Evolutionary conservation across 2,329 filamentous ascomycete genomes (phyloP).

Genomic region (Verruconis gallopava): DNA sequence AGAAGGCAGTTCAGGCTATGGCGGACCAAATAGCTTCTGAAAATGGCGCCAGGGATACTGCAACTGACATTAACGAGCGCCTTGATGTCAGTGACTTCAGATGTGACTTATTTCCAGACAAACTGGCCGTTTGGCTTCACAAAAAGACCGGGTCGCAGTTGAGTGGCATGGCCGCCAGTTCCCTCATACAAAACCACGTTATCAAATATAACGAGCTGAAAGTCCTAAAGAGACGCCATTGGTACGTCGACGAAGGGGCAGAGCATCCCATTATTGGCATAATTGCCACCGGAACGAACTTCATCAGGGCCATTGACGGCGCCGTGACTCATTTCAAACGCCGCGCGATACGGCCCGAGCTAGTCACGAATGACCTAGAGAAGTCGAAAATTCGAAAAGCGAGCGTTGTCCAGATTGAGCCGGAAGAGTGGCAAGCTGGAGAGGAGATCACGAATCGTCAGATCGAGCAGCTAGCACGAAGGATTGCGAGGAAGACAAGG

Average conservation of each 20-base stretch:
- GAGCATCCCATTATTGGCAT: background rate
- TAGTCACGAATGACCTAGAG: background rate
- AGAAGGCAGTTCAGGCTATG: conserved; percentile 24
- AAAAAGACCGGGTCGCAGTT: conserved; percentile 25
- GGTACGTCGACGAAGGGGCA: background rate
- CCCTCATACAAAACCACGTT: conserved; percentile 24
- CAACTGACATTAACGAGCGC: conserved; percentile 26
- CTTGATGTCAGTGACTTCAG: conserved; percentile 25
- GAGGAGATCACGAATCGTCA: background rate
- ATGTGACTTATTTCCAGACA: conserved; percentile 21
- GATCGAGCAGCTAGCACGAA: background rate
- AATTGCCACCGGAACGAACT: background rate
- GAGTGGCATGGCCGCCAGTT: conserved; percentile 25
- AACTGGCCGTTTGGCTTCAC: conserved; percentile 26
- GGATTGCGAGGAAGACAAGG: background rate
- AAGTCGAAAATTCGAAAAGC: background rate
- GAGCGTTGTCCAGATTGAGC: background rate
- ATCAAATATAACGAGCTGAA: conserved; percentile 25
- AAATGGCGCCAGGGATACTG: conserved; percentile 24
- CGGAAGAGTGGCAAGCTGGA: background rate
- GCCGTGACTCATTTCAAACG: background rate
- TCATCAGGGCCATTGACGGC: background rate
- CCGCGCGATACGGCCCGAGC: background rate
- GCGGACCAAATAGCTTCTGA: conserved; percentile 25
- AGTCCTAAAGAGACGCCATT: conserved; percentile 10